These are phyloP conservation scores for Naematelia encephala DNA, from an alignment of 768 basidiomycete genomes.

Conservation along the genomic window DNA sequence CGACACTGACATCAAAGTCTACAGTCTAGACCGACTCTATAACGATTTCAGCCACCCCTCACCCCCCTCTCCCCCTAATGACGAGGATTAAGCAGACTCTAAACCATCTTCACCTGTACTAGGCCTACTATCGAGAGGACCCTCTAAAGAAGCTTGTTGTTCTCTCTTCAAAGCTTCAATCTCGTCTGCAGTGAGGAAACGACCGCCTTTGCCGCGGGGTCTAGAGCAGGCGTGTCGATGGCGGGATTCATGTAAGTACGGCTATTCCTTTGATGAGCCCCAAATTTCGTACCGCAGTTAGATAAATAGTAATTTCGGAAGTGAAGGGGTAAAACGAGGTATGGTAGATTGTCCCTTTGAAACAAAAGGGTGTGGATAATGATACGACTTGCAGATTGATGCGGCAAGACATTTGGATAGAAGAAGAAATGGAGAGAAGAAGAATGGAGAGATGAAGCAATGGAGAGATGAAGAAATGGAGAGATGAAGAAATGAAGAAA, in stretches of 20 bases:
- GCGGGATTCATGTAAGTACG: slow-evolving; percentile 95
- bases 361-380: not conserved
- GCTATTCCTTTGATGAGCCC: too few relatives aligned
- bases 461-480: not conserved
- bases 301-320: too few relatives aligned
- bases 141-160: slow-evolving; percentile 17
- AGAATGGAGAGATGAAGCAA: not conserved
- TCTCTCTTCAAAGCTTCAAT: slow-evolving; percentile 55
- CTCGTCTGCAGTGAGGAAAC: slow-evolving; percentile 95
- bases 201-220: slow-evolving; percentile 92
- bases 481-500: not conserved
- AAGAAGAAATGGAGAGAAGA: not conserved
- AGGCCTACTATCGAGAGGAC: not conserved
- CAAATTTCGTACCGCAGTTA: too few relatives aligned
- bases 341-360: not conserved
- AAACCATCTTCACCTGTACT: not conserved
- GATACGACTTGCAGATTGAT: too few relatives aligned
- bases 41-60: too few relatives aligned
- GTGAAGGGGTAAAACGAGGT: not conserved
- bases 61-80: too few relatives aligned
- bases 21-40: too few relatives aligned
- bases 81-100: not conserved
- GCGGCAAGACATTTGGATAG: too few relatives aligned
- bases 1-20: too few relatives aligned
- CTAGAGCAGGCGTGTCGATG: slow-evolving; percentile 98